Conservation (phyloP, 83 land plant species). For the Thuja plicata region DNA sequence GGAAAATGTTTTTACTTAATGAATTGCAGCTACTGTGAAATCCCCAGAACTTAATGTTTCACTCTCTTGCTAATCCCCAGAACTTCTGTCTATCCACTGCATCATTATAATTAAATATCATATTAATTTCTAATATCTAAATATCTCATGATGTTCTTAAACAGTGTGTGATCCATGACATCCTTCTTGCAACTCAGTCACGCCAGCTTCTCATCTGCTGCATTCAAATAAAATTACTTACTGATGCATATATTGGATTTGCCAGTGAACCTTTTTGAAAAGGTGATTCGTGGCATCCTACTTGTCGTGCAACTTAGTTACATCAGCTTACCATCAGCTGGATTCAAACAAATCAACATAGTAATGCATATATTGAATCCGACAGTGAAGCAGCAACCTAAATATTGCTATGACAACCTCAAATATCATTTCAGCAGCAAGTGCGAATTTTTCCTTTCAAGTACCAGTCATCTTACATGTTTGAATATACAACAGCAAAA, state of each 20-base stretch:
- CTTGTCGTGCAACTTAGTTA: background rate
- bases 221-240: background rate
- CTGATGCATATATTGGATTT: background rate
- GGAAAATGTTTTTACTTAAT: background rate
- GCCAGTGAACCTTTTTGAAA: background rate
- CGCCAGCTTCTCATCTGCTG: background rate
- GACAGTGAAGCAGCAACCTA: background rate
- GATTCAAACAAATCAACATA: background rate
- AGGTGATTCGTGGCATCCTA: background rate
- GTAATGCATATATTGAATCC: background rate
- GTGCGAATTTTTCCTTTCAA: background rate
- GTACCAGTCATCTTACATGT: background rate
- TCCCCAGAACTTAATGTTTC: background rate
- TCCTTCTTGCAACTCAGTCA: background rate
- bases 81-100: background rate
- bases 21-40: background rate
- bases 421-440: background rate
- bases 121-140: background rate
- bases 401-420: background rate
- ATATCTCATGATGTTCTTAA: background rate
- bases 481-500: too few relatives aligned
- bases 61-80: background rate
- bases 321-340: background rate
- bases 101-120: background rate
- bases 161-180: background rate